Conservation (phyloP, 345 rosid species). For the Pistacia atlantica region DNA sequence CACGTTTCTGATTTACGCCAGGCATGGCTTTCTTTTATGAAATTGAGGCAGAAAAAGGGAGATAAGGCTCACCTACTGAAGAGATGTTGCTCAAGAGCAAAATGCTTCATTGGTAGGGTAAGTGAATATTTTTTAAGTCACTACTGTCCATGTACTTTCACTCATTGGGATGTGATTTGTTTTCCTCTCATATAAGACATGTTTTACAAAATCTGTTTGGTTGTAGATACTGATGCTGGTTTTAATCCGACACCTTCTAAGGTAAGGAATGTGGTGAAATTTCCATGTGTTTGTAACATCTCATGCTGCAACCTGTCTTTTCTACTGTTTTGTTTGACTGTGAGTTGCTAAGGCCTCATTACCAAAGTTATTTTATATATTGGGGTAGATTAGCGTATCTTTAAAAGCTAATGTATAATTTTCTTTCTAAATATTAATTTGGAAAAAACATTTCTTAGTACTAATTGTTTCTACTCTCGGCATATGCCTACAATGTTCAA, state of each 20-base stretch:
- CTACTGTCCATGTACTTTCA: not conserved
- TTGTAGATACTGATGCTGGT: constrained; percentile 80
- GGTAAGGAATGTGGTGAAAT: constrained; percentile 32
- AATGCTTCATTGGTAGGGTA: constrained; percentile 66
- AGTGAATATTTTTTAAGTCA: not conserved
- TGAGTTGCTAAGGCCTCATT: not conserved
- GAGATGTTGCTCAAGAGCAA: constrained; percentile 65
- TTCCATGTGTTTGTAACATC: not conserved
- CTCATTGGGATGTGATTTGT: not conserved
- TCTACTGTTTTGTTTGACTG: not conserved
- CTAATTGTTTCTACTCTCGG: too few species aligned
- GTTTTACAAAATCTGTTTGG: constrained; percentile 7
- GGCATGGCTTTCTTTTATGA: constrained; percentile 71
- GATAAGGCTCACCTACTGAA: constrained; percentile 50
- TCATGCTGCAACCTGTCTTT: not conserved
- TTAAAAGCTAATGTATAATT: not conserved
- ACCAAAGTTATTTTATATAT: not conserved
- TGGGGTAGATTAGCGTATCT: not conserved
- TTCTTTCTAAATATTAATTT: not conserved
- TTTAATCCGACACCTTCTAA: constrained; percentile 72
- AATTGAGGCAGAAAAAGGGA: constrained; percentile 49
- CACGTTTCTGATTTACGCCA: constrained; percentile 24
- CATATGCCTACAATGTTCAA: too few species aligned
- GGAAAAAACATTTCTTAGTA: not conserved
- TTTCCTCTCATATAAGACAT: not conserved